A percentile compares a stretch with the other conserved stretches of the same genome.
phyloP scores from a whole-genome alignment of 805 yeast genomes.

The Alloascoidea africana region DNA sequence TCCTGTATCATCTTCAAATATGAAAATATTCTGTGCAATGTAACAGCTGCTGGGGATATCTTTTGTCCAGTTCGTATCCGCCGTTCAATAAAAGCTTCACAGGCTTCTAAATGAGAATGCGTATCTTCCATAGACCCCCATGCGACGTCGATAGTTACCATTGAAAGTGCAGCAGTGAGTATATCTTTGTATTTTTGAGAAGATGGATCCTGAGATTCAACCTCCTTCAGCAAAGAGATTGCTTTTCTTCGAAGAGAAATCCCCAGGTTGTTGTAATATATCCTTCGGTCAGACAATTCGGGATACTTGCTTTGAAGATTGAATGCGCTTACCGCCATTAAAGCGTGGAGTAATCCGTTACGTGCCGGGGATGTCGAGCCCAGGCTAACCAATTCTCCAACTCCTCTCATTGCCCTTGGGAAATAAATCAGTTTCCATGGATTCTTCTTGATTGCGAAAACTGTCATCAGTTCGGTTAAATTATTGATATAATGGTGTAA shows the following conservation, averaged over 20 bases:
- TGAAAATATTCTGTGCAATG: constrained; percentile 65
- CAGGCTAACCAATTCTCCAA: constrained; percentile 64
- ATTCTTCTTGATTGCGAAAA: constrained; percentile 53
- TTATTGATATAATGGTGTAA: constrained; percentile 57
- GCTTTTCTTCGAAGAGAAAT: constrained; percentile 66
- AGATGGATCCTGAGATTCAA: constrained; percentile 29
- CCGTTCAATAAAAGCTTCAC: constrained; percentile 58
- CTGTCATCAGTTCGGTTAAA: constrained; percentile 72
- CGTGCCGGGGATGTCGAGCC: constrained; percentile 67
- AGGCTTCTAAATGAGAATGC: constrained; percentile 55
- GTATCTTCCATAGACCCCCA: constrained; percentile 90
- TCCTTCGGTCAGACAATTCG: constrained; percentile 52
- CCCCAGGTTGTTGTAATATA: constrained; percentile 57
- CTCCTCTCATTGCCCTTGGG: constrained; percentile 68
- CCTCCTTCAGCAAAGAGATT: constrained; percentile 41
- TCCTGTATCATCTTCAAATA: constrained; percentile 65
- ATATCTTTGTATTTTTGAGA: constrained; percentile 71
- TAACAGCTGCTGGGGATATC: constrained; percentile 59
- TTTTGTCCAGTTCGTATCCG: constrained; percentile 53
- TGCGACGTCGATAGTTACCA: constrained; percentile 79
- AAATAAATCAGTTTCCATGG: constrained; percentile 85
- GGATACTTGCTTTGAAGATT: constrained; percentile 60
- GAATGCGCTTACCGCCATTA: constrained; percentile 71
- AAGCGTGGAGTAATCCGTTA: constrained; percentile 62
- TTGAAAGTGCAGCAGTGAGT: constrained; percentile 65